A percentile compares a stretch with the other conserved stretches of the same genome.
Conservation (phyloP, 257 asterid genomes). For the Gentiana straminea region DNA sequence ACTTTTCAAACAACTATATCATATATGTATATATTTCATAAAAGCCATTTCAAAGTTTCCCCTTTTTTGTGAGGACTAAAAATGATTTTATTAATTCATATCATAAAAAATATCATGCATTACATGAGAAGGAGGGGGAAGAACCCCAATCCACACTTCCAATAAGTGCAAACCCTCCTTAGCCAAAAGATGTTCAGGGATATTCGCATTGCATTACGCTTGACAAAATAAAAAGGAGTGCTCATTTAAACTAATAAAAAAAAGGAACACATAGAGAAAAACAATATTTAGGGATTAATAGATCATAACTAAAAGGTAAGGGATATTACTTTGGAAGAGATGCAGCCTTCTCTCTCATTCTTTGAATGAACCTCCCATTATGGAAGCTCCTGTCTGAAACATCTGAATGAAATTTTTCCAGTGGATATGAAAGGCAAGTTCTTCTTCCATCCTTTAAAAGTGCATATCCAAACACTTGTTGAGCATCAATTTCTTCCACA, state of each 20-base stretch:
- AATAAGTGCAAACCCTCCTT: no score
- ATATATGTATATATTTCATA: background rate
- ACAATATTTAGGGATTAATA: no score
- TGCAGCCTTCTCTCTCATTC: conserved; percentile 85
- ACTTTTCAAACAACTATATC: no score
- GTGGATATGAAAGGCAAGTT: conserved; percentile 70
- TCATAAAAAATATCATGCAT: no score
- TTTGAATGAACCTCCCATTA: conserved; percentile 80
- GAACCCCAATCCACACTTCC: no score
- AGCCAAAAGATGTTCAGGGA: no score
- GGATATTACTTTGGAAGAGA: conserved; percentile 62
- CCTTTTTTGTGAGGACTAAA: no score
- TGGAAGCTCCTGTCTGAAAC: conserved; percentile 94
- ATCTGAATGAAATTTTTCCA: conserved; percentile 72
- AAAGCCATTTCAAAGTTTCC: background rate
- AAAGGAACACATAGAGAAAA: background rate
- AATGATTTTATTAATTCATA: no score
- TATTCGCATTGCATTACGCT: no score
- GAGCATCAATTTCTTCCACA: conserved; percentile 85
- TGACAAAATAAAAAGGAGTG: background rate
- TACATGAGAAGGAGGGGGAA: no score
- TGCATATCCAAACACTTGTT: conserved; percentile 83
- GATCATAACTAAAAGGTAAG: background rate
- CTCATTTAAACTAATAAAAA: background rate
- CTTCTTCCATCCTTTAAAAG: conserved; percentile 85